phyloP scores from a whole-genome alignment of 352 stramenopile genomes.

The Phytophthora pseudosyringae region DNA sequence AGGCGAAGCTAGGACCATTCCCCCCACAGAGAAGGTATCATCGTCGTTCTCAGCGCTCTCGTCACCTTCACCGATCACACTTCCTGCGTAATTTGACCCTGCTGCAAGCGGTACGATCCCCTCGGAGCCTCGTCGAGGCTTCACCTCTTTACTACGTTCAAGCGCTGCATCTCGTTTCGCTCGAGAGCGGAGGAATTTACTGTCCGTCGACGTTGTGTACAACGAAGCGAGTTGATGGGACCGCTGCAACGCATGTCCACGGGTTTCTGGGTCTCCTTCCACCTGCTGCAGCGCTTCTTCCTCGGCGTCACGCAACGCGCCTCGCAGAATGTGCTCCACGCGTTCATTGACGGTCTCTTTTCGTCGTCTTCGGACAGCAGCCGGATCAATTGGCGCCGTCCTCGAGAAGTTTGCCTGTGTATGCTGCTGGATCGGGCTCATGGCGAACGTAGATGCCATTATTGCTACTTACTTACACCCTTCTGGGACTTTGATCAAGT shows the following conservation, averaged over 20 bases:
- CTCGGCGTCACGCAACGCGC: slow-evolving; percentile 42
- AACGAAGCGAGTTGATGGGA: slow-evolving; percentile 54
- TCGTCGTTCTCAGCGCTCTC: slow-evolving; percentile 28
- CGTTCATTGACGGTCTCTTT: slow-evolving; percentile 79
- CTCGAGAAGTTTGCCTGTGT: background rate
- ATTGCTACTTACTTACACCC: too few species aligned
- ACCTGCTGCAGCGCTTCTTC: slow-evolving; percentile 30
- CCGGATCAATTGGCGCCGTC: background rate
- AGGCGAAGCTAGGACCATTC: slow-evolving; percentile 21
- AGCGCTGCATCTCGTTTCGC: slow-evolving; percentile 15
- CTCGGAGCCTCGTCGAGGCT: slow-evolving; percentile 1
- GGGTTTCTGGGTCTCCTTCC: slow-evolving; percentile 32
- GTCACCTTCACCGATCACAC: slow-evolving; percentile 15
- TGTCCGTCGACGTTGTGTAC: slow-evolving; percentile 53
- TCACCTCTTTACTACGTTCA: background rate
- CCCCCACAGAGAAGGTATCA: background rate
- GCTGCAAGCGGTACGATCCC: background rate
- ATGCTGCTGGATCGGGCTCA: slow-evolving; percentile 27
- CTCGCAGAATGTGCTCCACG: slow-evolving; percentile 66
- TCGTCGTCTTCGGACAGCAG: slow-evolving; percentile 27
- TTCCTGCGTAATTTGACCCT: slow-evolving; percentile 18
- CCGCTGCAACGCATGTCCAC: slow-evolving; percentile 40
- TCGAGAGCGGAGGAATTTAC: slow-evolving; percentile 46
- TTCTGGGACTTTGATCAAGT: too few species aligned
- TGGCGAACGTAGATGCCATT: slow-evolving; percentile 21